phyloP scores from a whole-genome alignment of 1,139 yeast species.

The Suhomyces bribrorum region DNA sequence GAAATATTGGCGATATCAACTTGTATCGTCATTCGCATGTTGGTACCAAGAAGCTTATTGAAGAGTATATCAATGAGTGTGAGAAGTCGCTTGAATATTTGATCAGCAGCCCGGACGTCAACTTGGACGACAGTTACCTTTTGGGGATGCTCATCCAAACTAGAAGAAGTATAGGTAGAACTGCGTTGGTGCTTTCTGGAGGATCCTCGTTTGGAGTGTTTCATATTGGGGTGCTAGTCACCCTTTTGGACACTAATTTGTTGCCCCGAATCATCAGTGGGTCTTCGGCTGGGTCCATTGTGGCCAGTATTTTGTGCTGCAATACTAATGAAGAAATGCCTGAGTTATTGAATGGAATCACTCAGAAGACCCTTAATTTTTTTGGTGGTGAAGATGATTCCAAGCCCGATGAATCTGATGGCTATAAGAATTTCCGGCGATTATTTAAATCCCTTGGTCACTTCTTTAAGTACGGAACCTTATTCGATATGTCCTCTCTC shows the following conservation, averaged over 20 bases:
- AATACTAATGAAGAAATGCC: slow-evolving; percentile 75
- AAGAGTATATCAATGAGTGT: slow-evolving; percentile 81
- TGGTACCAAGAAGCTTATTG: slow-evolving; percentile 84
- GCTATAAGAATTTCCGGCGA: slow-evolving; percentile 37
- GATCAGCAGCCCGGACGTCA: slow-evolving; percentile 39
- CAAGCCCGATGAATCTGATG: slow-evolving; percentile 11
- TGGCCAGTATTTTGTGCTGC: slow-evolving; percentile 85
- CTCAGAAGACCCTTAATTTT: slow-evolving; percentile 65
- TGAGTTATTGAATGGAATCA: slow-evolving; percentile 52
- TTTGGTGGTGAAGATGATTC: slow-evolving; percentile 34
- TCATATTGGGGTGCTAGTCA: slow-evolving; percentile 88
- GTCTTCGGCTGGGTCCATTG: slow-evolving; percentile 93
- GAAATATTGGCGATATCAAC: slow-evolving; percentile 82
- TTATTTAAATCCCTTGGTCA: slow-evolving; percentile 44
- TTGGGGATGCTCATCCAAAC: slow-evolving; percentile 84
- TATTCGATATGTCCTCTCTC: slow-evolving; percentile 78
- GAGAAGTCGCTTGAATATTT: slow-evolving; percentile 58
- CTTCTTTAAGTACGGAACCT: slow-evolving; percentile 77
- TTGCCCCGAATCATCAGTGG: slow-evolving; percentile 93
- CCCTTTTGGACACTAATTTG: slow-evolving; percentile 69
- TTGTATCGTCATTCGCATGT: slow-evolving; percentile 76
- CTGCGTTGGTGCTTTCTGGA: slow-evolving; percentile 90
- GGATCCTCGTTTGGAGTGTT: slow-evolving; percentile 94
- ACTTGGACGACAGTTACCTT: slow-evolving; percentile 65
- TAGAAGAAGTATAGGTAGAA: slow-evolving; percentile 86